These are phyloP conservation scores for Phytopythium helicoides DNA, from an alignment of 352 stramenopile genomes.

Conservation along the genomic window DNA sequence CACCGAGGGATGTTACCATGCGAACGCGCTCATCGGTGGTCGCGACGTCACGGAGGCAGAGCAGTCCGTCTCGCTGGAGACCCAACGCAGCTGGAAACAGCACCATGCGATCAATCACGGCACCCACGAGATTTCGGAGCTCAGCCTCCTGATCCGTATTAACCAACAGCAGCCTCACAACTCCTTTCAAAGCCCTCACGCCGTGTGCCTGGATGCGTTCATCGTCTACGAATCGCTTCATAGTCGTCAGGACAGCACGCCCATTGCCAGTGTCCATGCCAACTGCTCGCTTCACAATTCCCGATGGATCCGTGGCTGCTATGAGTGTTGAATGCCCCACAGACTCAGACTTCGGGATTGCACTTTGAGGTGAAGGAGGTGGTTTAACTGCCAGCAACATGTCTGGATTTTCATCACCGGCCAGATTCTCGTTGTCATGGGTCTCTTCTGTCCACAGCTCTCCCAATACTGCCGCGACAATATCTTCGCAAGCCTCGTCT, in stretches of 20 bases:
- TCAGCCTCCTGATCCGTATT: not conserved
- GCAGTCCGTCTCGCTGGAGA: constrained; percentile 48
- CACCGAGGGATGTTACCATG: constrained; percentile 37
- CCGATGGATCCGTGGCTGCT: constrained; percentile 27
- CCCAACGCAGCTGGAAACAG: constrained; percentile 23
- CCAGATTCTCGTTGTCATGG: constrained; percentile 3
- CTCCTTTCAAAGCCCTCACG: constrained; percentile 40
- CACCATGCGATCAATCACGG: constrained; percentile 47
- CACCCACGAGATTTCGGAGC: constrained; percentile 14
- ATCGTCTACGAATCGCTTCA: constrained; percentile 45
- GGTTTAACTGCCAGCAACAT: not conserved
- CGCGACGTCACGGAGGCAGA: constrained; percentile 25
- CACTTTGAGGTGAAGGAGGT: not conserved
- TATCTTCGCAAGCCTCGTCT: constrained; percentile 26
- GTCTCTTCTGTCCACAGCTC: constrained; percentile 13
- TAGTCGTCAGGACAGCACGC: constrained; percentile 34
- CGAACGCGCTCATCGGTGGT: constrained; percentile 31
- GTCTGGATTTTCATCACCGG: not conserved
- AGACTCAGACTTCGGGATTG: not conserved
- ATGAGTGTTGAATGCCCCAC: not conserved
- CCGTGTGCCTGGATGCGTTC: constrained; percentile 43
- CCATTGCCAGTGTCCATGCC: constrained; percentile 43
- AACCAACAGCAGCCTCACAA: constrained; percentile 18
- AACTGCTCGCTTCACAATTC: constrained; percentile 51
- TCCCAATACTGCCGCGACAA: constrained; percentile 26